These are phyloP conservation scores for Phoma sp. DNA, from an alignment of 2,329 filamentous ascomycete genomes.

Conservation along the genomic window DNA sequence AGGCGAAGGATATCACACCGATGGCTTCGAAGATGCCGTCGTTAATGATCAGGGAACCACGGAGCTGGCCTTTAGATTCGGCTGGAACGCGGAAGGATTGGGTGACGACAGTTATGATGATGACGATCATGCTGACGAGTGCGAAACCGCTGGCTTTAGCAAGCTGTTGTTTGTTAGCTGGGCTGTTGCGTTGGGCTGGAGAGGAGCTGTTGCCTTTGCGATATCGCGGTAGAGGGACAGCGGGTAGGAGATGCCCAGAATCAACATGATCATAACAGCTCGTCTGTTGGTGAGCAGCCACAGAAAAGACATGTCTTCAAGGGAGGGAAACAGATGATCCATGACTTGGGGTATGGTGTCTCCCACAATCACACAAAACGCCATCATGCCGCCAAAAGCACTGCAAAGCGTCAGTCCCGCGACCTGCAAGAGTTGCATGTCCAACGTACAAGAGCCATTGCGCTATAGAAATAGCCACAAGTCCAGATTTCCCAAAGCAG, in stretches of 20 bases:
- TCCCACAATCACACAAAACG: slow-evolving; percentile 96
- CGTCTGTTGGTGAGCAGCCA: slow-evolving; percentile 82
- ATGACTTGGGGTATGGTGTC: slow-evolving; percentile 95
- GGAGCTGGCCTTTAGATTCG: slow-evolving; percentile 74
- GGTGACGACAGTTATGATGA: slow-evolving; percentile 84
- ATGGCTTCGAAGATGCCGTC: slow-evolving; percentile 92
- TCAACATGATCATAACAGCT: slow-evolving; percentile 86
- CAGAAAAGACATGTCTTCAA: slow-evolving; percentile 75
- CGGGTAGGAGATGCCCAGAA: slow-evolving; percentile 85
- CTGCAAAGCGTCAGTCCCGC: slow-evolving; percentile 42
- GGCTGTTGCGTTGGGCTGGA: slow-evolving; percentile 14
- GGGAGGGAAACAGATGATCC: slow-evolving; percentile 77
- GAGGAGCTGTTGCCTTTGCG: slow-evolving; percentile 67
- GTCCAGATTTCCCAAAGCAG: slow-evolving; percentile 86
- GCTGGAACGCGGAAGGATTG: slow-evolving; percentile 78
- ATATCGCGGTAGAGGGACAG: slow-evolving; percentile 95
- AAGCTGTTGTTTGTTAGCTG: slow-evolving; percentile 64
- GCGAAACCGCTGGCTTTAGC: slow-evolving; percentile 95
- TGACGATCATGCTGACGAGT: slow-evolving; percentile 89
- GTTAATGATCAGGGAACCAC: slow-evolving; percentile 77
- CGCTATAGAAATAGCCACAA: slow-evolving; percentile 88
- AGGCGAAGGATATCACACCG: slow-evolving; percentile 93
- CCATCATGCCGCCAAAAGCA: slow-evolving; percentile 98
- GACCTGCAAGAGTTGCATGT: neutral
- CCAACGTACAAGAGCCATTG: slow-evolving; percentile 84